A percentile compares a stretch with the other conserved stretches of the same genome.
phyloP scores from a whole-genome alignment of 2,329 filamentous ascomycete genomes.

The Colletotrichum graminicola region DNA sequence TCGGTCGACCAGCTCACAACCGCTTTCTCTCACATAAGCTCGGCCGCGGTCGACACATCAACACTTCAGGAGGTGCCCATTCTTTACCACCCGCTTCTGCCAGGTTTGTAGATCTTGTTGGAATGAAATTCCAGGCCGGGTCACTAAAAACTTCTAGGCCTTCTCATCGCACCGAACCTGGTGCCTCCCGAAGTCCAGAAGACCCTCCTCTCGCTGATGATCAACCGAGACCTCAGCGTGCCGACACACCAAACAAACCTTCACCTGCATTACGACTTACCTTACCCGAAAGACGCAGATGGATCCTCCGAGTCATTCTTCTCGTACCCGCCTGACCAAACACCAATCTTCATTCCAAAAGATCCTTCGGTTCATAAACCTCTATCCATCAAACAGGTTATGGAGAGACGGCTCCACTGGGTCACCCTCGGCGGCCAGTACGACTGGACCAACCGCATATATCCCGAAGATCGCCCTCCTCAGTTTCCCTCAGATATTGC shows the following conservation, averaged over 20 bases:
- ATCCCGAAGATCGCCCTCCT: conserved; percentile 77
- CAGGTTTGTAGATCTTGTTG: conserved; percentile 65
- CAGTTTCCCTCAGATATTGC: conserved; percentile 81
- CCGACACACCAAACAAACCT: conserved; percentile 87
- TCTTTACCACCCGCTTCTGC: conserved; percentile 75
- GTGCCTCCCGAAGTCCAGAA: conserved; percentile 78
- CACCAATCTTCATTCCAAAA: conserved; percentile 73
- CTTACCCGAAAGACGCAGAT: conserved; percentile 60
- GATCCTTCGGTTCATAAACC: conserved; percentile 81
- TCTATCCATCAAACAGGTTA: conserved; percentile 75
- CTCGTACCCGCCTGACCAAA: conserved; percentile 60
- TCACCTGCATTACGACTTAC: conserved; percentile 82
- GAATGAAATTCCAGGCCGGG: neutral
- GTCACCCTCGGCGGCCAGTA: conserved; percentile 95
- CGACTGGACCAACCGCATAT: conserved; percentile 91
- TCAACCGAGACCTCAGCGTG: conserved; percentile 82
- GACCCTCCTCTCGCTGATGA: conserved; percentile 76
- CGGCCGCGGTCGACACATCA: conserved; percentile 48
- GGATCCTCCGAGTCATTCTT: conserved; percentile 63
- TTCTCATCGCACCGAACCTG: conserved; percentile 81
- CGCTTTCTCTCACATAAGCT: conserved; percentile 59
- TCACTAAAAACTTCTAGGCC: conserved; percentile 64
- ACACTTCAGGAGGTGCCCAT: conserved; percentile 59
- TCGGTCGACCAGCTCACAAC: conserved; percentile 55
- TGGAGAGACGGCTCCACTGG: conserved; percentile 90